Evolutionary conservation across 176 grass and related monocot species (phyloP), one percentile per base, ranked within the genome.

Genomic region (Zoysia pacifica): DNA sequence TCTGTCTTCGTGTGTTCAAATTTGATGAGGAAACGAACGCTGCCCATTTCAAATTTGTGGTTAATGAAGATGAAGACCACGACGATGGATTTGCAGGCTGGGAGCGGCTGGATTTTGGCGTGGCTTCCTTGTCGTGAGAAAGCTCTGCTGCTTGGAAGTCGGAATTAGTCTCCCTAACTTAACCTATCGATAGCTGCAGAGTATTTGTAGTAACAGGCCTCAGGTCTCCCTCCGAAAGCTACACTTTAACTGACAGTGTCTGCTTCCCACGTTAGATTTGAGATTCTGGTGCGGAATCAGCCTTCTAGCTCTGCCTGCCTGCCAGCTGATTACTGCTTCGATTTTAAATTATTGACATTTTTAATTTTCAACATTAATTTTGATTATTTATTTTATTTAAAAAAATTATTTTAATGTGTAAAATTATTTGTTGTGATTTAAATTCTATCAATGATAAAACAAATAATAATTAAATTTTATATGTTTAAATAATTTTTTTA

Each of bases 191-290:
- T 75, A 56, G 76, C 70, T 70, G 62, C 81, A 79, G 86, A 37
- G 51, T 15, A 13, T 28, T 28, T 53, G 43, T 72, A 64, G 42
- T 68, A 80, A 71, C 71, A 47, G 64, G 41, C 71, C 49, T 49
- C 55, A 43, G 18, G 81, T 84, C 82, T 73, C 63, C 81, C 49
- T 81, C 76, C 5, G 77, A 89, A 44, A 76, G 72, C 77, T 38
- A 60, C 87, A 3, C 13, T 9, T 71, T 58, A 85, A 65, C 82
- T n/a, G 70, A 70, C 39, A 2, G 35, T 62, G 80, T 15, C 65
- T 53, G 62, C 28, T 68, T 70, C 76, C 58, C 65, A 77, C 48
- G 48, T 48, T 61, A 46, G 36, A 69, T 61, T 40, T 41, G 5
- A n/a, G 54, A 19, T 56, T 56, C 5, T 64, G 39, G 65, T 14